These are phyloP conservation scores for Sugiyamaella boreocaroliniensis DNA, from an alignment of 805 yeast genomes.

Conservation along the genomic window DNA sequence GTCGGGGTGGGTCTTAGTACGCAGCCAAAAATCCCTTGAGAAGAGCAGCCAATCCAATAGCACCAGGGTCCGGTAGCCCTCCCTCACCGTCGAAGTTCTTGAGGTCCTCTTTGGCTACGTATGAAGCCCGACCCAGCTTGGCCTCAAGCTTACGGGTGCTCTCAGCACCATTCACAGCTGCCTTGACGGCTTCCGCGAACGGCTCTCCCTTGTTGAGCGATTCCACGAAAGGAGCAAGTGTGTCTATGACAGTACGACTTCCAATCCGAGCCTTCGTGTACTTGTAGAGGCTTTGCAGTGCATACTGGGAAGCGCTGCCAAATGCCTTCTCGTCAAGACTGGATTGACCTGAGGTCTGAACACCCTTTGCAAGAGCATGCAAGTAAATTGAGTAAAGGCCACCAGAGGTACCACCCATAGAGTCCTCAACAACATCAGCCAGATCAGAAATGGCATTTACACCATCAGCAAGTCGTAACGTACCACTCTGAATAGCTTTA, in stretches of 20 bases:
- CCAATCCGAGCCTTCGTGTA: slow-evolving; percentile 88
- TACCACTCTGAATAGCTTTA: slow-evolving; percentile 41
- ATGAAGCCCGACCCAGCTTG: slow-evolving; percentile 89
- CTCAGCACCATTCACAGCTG: slow-evolving; percentile 59
- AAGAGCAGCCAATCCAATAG: slow-evolving; percentile 70
- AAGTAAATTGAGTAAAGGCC: slow-evolving; percentile 83
- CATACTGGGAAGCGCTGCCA: slow-evolving; percentile 36
- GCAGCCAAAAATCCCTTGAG: slow-evolving; percentile 36
- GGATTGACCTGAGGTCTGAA: slow-evolving; percentile 27
- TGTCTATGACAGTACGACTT: slow-evolving; percentile 83
- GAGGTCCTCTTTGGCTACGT: slow-evolving; percentile 61
- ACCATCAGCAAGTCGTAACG: slow-evolving; percentile 28
- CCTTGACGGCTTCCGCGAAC: slow-evolving; percentile 53
- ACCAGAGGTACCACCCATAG: slow-evolving; percentile 98
- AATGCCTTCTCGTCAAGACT: slow-evolving; percentile 21
- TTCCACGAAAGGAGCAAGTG: slow-evolving; percentile 79
- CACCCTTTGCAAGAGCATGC: slow-evolving; percentile 61
- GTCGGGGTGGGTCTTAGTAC: not conserved
- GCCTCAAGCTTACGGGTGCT: slow-evolving; percentile 70
- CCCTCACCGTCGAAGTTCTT: slow-evolving; percentile 39
- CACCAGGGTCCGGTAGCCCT: slow-evolving; percentile 89
- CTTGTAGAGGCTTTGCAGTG: slow-evolving; percentile 66
- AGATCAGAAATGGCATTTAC: slow-evolving; percentile 59
- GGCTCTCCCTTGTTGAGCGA: slow-evolving; percentile 47
- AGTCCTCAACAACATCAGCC: slow-evolving; percentile 76